phyloP scores from a whole-genome alignment of 257 asterid genomes.

The Jaltomata sinuosa region DNA sequence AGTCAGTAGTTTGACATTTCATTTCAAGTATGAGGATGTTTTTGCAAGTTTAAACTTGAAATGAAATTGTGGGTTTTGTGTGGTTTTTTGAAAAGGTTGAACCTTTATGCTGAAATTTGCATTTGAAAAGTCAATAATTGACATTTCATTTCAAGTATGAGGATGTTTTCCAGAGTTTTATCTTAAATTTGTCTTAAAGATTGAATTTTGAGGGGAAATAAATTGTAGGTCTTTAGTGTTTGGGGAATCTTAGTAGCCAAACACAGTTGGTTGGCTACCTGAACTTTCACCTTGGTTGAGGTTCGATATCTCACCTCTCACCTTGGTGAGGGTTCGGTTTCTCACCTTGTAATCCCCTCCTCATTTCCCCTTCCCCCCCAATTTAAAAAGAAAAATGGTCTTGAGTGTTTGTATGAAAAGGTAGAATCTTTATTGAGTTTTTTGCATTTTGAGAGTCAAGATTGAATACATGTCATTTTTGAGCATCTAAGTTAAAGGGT shows the following conservation, averaged over 20 bases:
- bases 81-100: neutral
- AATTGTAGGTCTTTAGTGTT: neutral
- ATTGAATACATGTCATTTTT: neutral
- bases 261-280: too few relatives aligned
- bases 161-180: neutral
- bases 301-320: too few relatives aligned
- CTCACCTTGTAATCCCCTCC: too few relatives aligned
- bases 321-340: too few relatives aligned
- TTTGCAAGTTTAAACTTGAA: neutral
- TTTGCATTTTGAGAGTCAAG: neutral
- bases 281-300: too few relatives aligned
- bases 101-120: neutral
- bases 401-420: neutral
- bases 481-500: neutral
- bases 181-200: neutral
- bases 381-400: neutral
- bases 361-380: too few relatives aligned
- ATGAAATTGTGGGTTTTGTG: neutral
- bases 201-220: slow-evolving; percentile 4
- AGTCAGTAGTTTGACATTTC: neutral
- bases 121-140: too few relatives aligned
- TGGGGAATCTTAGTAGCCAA: too few relatives aligned
- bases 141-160: neutral
- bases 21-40: neutral
- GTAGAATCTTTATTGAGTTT: neutral